Base-by-base conservation (phyloP, 441 rosid species). In the Syzygium malaccense region DNA sequence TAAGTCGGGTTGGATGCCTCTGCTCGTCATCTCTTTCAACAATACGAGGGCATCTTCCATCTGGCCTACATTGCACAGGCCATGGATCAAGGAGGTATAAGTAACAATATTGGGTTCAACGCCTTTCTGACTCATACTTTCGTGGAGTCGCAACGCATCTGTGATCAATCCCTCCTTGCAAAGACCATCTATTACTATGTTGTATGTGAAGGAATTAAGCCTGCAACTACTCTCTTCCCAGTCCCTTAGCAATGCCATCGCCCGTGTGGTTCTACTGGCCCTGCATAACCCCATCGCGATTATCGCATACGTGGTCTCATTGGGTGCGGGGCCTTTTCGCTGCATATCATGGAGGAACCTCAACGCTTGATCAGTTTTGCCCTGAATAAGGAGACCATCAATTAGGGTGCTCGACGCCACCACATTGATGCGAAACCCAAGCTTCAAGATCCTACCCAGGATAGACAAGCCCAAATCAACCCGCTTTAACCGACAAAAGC, bases 111-210 rank as follows among this genome's bases (percentile, higher is more conserved):
- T 0, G 8, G 7, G 13, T 66, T 32, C 0, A 23, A 66, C 0
- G 0, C 13, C 78, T 66, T 32, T 66, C 0, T 0, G 18, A 32
- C 13, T 32, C 41, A 66, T 32, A 0, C 3, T 0, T 17, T 1
- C 13, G 0, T 66, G 45, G 4, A 66, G 78, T 66, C 7, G 8
- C 78, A 32, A 32, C 0, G 78, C 78, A 23, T 32, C 78, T 0
- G 75, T 2, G 6, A 66, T 17, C 23, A 30, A 64, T 64, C 75
- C 23, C 41, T 17, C 0, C 75, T 64, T 64, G 75, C 75, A 64
- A 64, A 64, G 75, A 8, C 75, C 1, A 30, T 30, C 23, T 0
- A 64, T 64, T 30, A 64, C 2, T 30, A 62, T n/a, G 71, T 2
- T 2, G 19, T 62, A 62, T 7, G 71, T 2, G 5, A n/a, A 58